phyloP scores from a whole-genome alignment of 306 rosid genomes.

The Astragalus glycyphyllos region DNA sequence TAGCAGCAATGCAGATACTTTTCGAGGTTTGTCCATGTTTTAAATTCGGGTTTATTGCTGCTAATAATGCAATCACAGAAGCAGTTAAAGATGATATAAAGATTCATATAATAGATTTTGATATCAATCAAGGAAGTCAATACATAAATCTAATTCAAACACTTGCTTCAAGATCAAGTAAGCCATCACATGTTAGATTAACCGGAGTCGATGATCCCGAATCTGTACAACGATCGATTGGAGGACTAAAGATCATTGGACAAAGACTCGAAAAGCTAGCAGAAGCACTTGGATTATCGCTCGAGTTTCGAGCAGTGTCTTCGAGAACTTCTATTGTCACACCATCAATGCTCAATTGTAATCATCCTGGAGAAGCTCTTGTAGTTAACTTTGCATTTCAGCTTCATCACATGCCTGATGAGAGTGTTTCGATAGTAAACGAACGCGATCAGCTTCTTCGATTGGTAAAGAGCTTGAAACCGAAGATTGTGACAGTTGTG shows the following conservation, averaged over 20 bases:
- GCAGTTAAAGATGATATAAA: slow-evolving; percentile 71
- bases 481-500: slow-evolving; percentile 86
- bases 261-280: slow-evolving; percentile 89
- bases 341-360: slow-evolving; percentile 72
- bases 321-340: slow-evolving; percentile 68
- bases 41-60: slow-evolving; percentile 88
- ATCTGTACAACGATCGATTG: slow-evolving; percentile 83
- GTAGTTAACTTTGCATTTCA: slow-evolving; percentile 86
- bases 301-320: slow-evolving; percentile 81
- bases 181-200: slow-evolving; percentile 70
- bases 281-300: slow-evolving; percentile 64
- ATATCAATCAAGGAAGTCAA: slow-evolving; percentile 91
- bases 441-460: slow-evolving; percentile 91
- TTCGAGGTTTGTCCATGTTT: slow-evolving; percentile 98
- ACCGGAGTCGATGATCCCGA: slow-evolving; percentile 96
- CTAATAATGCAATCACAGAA: slow-evolving; percentile 84
- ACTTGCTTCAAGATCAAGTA: slow-evolving; percentile 64
- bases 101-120: slow-evolving; percentile 86
- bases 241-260: slow-evolving; percentile 86
- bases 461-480: slow-evolving; percentile 85
- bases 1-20: slow-evolving; percentile 96
- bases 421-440: slow-evolving; percentile 87
- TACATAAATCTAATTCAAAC: slow-evolving; percentile 80
- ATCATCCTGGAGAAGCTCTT: slow-evolving; percentile 79
- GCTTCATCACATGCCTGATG: slow-evolving; percentile 99